Evolutionary conservation across 192 early-diverging fungal species (phyloP).

Genomic region (Chytriomyces hyalinus): DNA sequence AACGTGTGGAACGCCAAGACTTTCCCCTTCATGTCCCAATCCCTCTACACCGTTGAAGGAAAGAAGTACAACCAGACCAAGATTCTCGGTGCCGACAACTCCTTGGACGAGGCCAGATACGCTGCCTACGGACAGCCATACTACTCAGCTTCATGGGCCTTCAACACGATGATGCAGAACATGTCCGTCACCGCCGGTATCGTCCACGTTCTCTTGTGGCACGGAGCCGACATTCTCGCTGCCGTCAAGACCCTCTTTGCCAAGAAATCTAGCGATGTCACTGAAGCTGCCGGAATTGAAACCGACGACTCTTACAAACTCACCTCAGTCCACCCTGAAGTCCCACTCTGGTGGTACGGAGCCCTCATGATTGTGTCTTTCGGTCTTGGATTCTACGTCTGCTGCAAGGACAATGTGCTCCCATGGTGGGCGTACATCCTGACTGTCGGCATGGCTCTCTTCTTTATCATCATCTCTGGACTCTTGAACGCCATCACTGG

Average conservation of each 20-base stretch:
- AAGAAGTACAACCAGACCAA: slow-evolving; percentile 12
- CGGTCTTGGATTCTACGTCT: slow-evolving; percentile 27
- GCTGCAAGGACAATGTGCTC: slow-evolving; percentile 12
- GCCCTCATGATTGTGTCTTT: slow-evolving; percentile 13
- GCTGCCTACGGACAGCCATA: slow-evolving; percentile 2
- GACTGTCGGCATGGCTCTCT: slow-evolving; percentile 51
- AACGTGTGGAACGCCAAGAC: slow-evolving; percentile 37
- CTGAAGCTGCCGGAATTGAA: background rate
- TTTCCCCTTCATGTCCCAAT: slow-evolving; percentile 36
- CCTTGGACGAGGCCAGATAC: background rate
- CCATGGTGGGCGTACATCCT: slow-evolving; percentile 41
- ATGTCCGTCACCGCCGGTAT: slow-evolving; percentile 34
- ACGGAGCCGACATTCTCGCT: slow-evolving; percentile 24
- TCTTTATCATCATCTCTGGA: slow-evolving; percentile 62
- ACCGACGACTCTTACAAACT: slow-evolving; percentile 64
- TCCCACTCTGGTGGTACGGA: slow-evolving; percentile 82
- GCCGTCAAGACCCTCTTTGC: slow-evolving; percentile 7
- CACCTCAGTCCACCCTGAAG: slow-evolving; percentile 69
- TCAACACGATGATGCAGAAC: slow-evolving; percentile 25
- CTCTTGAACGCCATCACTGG: slow-evolving; percentile 6
- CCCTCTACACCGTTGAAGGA: slow-evolving; percentile 23
- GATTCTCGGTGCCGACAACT: slow-evolving; percentile 29
- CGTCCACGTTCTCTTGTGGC: slow-evolving; percentile 35
- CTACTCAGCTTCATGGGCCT: slow-evolving; percentile 21
- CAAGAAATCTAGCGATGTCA: background rate